A percentile compares a stretch with the other conserved stretches of the same genome.
phyloP scores from a whole-genome alignment of 2,329 filamentous ascomycete genomes.

The Fusarium sp. region DNA sequence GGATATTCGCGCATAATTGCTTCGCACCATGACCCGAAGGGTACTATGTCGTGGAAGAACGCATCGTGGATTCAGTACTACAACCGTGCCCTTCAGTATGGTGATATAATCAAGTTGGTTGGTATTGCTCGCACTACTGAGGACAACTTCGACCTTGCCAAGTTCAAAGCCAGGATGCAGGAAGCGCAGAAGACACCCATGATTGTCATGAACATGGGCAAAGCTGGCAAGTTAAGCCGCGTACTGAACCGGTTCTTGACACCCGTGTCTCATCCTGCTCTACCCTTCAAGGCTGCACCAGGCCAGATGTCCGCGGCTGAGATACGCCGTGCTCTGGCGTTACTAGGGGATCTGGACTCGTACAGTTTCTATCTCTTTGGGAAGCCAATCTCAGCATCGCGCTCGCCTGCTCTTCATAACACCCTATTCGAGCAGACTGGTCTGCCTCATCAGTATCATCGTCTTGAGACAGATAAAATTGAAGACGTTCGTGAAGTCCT shows the following conservation, averaged over 20 bases:
- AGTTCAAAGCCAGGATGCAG: slow-evolving; percentile 83
- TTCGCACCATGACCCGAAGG: slow-evolving; percentile 91
- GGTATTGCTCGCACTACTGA: slow-evolving; percentile 80
- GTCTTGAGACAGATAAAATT: slow-evolving; percentile 78
- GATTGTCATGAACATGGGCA: slow-evolving; percentile 97
- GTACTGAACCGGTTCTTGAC: slow-evolving; percentile 94
- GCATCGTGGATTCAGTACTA: slow-evolving; percentile 93
- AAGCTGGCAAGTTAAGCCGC: slow-evolving; percentile 86
- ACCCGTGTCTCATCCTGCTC: slow-evolving; percentile 86
- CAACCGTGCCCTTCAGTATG: slow-evolving; percentile 89
- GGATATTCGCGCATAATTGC: slow-evolving; percentile 87
- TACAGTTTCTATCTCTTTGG: slow-evolving; percentile 91
- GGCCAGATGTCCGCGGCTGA: slow-evolving; percentile 92
- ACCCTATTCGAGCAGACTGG: slow-evolving; percentile 80
- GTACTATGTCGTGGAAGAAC: slow-evolving; percentile 86
- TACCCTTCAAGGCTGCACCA: slow-evolving; percentile 94
- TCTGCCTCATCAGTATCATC: slow-evolving; percentile 84
- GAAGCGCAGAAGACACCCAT: slow-evolving; percentile 82
- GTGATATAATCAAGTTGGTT: slow-evolving; percentile 94
- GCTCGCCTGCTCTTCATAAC: slow-evolving; percentile 92
- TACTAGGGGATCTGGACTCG: slow-evolving; percentile 82
- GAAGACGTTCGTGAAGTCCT: slow-evolving; percentile 74
- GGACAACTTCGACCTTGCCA: slow-evolving; percentile 87
- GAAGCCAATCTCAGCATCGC: slow-evolving; percentile 82
- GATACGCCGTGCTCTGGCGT: slow-evolving; percentile 80